phyloP scores from a whole-genome alignment of 2,329 filamentous ascomycete species.

The Aspergillus alliaceus region DNA sequence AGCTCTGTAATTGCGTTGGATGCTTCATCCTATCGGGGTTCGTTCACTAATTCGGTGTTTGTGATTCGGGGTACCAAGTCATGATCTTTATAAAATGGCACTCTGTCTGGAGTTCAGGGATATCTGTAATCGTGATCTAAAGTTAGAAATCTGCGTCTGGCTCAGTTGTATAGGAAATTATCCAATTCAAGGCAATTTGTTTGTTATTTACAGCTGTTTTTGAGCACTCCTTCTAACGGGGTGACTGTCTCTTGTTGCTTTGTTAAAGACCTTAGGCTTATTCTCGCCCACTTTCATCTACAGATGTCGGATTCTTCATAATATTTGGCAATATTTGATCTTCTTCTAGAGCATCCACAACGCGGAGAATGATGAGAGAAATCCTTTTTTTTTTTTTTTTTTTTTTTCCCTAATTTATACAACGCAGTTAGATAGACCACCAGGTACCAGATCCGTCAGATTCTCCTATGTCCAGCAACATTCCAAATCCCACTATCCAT shows the following conservation, averaged over 20 bases:
- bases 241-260: background rate
- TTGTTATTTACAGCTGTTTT: background rate
- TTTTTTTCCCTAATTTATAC: background rate
- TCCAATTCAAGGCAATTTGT: background rate
- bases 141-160: background rate
- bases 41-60: background rate
- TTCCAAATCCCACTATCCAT: background rate
- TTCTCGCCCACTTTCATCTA: background rate
- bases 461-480: background rate
- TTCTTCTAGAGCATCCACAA: background rate
- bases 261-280: background rate
- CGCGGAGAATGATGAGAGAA: background rate
- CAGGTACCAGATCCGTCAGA: background rate
- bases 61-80: background rate
- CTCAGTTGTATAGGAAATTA: background rate
- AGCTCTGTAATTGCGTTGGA: conserved; percentile 41
- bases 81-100: background rate
- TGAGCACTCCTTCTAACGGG: background rate
- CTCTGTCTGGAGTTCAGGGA: background rate
- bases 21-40: background rate
- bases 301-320: too few relatives aligned
- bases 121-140: background rate
- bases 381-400: background rate
- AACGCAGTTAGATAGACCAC: background rate
- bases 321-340: background rate